phyloP scores from a whole-genome alignment of 2,329 filamentous ascomycete species.

The Trichoderma polysporum region DNA sequence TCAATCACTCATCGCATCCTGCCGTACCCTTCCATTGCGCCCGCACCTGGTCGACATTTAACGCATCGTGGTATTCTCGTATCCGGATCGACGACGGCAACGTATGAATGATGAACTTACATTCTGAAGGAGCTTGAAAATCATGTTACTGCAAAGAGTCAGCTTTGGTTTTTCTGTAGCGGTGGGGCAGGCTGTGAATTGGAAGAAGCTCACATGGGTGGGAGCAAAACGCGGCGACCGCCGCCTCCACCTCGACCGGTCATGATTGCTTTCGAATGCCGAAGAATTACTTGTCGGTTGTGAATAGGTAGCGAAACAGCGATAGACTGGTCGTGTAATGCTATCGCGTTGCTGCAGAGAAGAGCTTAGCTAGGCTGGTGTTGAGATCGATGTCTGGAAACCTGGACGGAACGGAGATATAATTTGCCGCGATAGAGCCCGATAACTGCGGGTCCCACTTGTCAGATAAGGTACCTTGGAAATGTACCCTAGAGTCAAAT shows the following conservation, averaged over 20 bases:
- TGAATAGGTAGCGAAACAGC: background rate
- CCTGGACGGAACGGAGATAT: conserved; percentile 5
- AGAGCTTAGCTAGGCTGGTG: conserved; percentile 11
- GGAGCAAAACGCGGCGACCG: conserved; percentile 59
- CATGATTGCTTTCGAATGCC: conserved; percentile 40
- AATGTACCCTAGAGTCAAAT: too few species aligned
- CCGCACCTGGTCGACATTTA: background rate
- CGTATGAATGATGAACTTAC: conserved; percentile 32
- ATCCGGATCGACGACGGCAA: background rate
- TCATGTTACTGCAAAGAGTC: conserved; percentile 43
- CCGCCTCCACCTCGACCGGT: conserved; percentile 60
- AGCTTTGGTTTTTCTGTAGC: conserved; percentile 24
- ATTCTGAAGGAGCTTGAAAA: conserved; percentile 74
- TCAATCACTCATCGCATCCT: background rate
- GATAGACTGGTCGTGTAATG: background rate
- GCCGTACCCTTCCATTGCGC: background rate
- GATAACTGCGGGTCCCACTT: background rate
- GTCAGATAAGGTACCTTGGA: background rate
- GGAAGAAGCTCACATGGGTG: conserved; percentile 48
- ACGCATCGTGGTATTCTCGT: background rate
- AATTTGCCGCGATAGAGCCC: background rate
- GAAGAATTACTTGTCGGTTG: background rate
- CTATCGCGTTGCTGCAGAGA: background rate
- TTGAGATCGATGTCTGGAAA: conserved; percentile 10
- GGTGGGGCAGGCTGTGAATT: background rate